Percentiles rank a stretch among this genome's conserved stretches.
These are phyloP conservation scores for Aspergillus steynii DNA, from an alignment of 495 filamentous ascomycete species.

Conservation along the genomic window DNA sequence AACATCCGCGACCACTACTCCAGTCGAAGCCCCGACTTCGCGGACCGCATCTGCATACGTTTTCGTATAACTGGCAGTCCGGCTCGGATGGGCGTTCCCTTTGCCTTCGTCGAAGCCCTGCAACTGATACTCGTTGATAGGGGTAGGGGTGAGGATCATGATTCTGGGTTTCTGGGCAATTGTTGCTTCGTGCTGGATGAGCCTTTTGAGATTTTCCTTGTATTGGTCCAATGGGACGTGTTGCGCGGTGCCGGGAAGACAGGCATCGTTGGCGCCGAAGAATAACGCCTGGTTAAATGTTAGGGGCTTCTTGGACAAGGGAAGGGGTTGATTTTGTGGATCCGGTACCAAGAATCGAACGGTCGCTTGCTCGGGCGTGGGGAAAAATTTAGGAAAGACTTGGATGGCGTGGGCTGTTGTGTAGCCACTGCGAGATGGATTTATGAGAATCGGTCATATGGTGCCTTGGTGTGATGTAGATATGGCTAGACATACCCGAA, in stretches of 20 bases:
- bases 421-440: slow-evolving; percentile 54
- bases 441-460: background rate
- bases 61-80: slow-evolving; percentile 64
- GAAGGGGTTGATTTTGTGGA: too few species aligned
- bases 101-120: slow-evolving; percentile 51
- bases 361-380: slow-evolving; percentile 51
- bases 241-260: slow-evolving; percentile 61
- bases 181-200: slow-evolving; percentile 68
- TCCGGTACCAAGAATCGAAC: slow-evolving; percentile 66
- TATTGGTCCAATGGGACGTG: slow-evolving; percentile 73
- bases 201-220: slow-evolving; percentile 65
- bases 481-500: slow-evolving; percentile 49
- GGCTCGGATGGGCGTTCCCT: slow-evolving; percentile 49
- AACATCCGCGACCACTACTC: slow-evolving; percentile 70
- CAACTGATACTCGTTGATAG: slow-evolving; percentile 73
- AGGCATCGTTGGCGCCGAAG: slow-evolving; percentile 86
- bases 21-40: slow-evolving; percentile 62
- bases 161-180: slow-evolving; percentile 69
- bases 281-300: slow-evolving; percentile 62
- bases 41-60: slow-evolving; percentile 69
- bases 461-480: slow-evolving; percentile 1
- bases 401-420: slow-evolving; percentile 64
- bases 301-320: background rate
- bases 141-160: slow-evolving; percentile 75
- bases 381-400: slow-evolving; percentile 59